A percentile compares a stretch with the other conserved stretches of the same genome.
Conservation (phyloP, 306 rosid species). For the Phaseolus lunatus region DNA sequence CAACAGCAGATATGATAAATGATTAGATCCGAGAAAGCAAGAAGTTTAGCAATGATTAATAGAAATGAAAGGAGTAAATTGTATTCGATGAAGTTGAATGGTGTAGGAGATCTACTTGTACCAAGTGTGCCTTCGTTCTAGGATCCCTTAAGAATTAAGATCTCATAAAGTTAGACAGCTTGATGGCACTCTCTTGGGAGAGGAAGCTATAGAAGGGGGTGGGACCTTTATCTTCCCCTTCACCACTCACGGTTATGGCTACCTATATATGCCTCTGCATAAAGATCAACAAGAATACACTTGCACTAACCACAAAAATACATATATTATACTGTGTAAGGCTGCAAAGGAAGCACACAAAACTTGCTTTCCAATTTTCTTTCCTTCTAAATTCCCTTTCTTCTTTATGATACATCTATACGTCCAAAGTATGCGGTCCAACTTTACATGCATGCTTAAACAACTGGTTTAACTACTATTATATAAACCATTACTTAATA, state of each 20-base stretch:
- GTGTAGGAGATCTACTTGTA: constrained; percentile 39
- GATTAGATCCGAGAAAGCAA: constrained; percentile 29
- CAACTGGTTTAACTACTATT: constrained; percentile 14
- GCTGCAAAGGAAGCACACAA: constrained; percentile 43
- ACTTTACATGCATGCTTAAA: constrained; percentile 41
- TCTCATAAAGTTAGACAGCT: constrained; percentile 74
- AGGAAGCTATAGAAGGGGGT: neutral
- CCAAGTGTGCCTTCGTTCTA: neutral
- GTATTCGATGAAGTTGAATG: neutral
- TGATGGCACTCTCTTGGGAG: constrained; percentile 66
- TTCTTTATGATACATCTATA: constrained; percentile 43
- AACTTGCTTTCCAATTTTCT: constrained; percentile 49
- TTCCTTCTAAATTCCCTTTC: constrained; percentile 43
- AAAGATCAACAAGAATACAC: neutral
- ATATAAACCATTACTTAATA: constrained; percentile 26
- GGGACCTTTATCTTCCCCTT: constrained; percentile 45
- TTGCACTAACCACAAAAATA: too few species aligned
- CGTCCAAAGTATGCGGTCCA: constrained; percentile 50
- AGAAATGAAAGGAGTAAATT: neutral
- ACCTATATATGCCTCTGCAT: constrained; percentile 35
- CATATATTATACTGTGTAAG: constrained; percentile 36
- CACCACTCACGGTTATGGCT: constrained; percentile 49
- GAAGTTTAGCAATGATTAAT: constrained; percentile 33
- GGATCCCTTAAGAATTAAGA: constrained; percentile 63
- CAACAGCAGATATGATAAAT: constrained; percentile 43